Evolutionary conservation across 177 flowering plant genomes (phyloP).

Genomic region (Vitis hybrid): DNA sequence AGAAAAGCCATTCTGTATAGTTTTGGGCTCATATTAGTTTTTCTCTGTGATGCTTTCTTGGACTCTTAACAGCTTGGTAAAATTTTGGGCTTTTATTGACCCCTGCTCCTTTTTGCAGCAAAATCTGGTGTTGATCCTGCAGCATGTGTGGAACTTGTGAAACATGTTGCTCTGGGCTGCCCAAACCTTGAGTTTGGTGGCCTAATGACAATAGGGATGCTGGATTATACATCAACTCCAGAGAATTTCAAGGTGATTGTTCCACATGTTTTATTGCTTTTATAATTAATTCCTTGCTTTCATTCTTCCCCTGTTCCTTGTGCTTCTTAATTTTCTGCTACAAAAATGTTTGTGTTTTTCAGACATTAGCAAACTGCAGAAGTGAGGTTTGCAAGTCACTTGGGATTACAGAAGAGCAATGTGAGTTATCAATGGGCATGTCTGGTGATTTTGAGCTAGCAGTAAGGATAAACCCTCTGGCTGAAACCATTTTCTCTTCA

Average conservation of each 20-base stretch:
- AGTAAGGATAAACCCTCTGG: slow-evolving; percentile 35
- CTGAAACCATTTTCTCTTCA: not conserved
- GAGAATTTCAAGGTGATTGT: slow-evolving; percentile 79
- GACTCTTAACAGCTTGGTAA: not conserved
- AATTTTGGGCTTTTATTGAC: not conserved
- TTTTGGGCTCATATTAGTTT: no score
- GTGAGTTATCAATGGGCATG: slow-evolving; percentile 99
- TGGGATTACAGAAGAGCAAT: slow-evolving; percentile 69
- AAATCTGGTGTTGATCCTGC: slow-evolving; percentile 91
- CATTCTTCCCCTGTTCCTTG: not conserved
- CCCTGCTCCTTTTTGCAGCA: slow-evolving; percentile 45
- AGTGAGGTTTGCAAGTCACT: slow-evolving; percentile 77
- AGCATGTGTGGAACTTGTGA: slow-evolving; percentile 73
- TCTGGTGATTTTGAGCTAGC: slow-evolving; percentile 95
- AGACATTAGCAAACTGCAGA: slow-evolving; percentile 78
- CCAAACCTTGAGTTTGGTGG: slow-evolving; percentile 88
- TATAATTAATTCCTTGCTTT: not conserved
- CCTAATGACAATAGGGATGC: slow-evolving; percentile 98
- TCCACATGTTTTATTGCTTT: not conserved
- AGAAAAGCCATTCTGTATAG: no score
- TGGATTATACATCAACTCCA: slow-evolving; percentile 90
- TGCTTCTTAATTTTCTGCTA: slow-evolving; percentile 7
- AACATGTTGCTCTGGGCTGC: slow-evolving; percentile 66
- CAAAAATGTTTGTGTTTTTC: slow-evolving; percentile 8
- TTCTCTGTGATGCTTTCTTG: no score